These are phyloP conservation scores for Metschnikowia amazonensis DNA, from an alignment of 805 yeast genomes.

Conservation along the genomic window DNA sequence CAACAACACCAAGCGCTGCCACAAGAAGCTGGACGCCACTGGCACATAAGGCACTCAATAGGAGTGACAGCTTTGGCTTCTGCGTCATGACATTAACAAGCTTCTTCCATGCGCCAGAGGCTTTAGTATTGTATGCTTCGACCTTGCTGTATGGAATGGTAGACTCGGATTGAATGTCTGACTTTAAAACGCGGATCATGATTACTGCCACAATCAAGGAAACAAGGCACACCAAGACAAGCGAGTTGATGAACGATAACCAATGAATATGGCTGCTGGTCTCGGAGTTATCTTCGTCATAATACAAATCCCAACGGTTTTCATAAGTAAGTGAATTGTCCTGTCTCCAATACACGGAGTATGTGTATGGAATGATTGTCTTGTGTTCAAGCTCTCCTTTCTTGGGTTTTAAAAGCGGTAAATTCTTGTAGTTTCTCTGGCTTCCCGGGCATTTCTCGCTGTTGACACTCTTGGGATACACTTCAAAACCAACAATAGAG, in stretches of 20 bases:
- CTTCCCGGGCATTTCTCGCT: slow-evolving; percentile 73
- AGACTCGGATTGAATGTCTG: slow-evolving; percentile 43
- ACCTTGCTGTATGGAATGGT: slow-evolving; percentile 11
- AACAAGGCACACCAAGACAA: slow-evolving; percentile 58
- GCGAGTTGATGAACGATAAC: slow-evolving; percentile 70
- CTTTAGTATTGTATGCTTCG: slow-evolving; percentile 2
- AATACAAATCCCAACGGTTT: slow-evolving; percentile 71
- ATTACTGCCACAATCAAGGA: slow-evolving; percentile 65
- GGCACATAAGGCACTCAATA: slow-evolving; percentile 58
- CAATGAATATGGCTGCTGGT: slow-evolving; percentile 59
- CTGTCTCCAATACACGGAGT: slow-evolving; percentile 86
- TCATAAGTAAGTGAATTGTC: slow-evolving; percentile 62
- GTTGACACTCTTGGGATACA: slow-evolving; percentile 77
- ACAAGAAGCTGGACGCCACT: slow-evolving; percentile 73
- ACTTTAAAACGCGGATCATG: slow-evolving; percentile 50
- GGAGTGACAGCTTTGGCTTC: slow-evolving; percentile 45
- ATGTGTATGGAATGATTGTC: slow-evolving; percentile 68
- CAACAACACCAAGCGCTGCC: slow-evolving; percentile 58
- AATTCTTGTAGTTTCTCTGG: slow-evolving; percentile 54
- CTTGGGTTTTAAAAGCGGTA: slow-evolving; percentile 43
- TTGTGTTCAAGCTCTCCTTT: slow-evolving; percentile 26
- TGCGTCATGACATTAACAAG: slow-evolving; percentile 52
- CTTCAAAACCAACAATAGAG: slow-evolving; percentile 84
- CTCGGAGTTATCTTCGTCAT: slow-evolving; percentile 48
- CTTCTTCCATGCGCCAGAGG: slow-evolving; percentile 44